These are phyloP conservation scores for Sequoia sempervirens DNA, from an alignment of 75 land plant genomes.

Conservation along the genomic window DNA sequence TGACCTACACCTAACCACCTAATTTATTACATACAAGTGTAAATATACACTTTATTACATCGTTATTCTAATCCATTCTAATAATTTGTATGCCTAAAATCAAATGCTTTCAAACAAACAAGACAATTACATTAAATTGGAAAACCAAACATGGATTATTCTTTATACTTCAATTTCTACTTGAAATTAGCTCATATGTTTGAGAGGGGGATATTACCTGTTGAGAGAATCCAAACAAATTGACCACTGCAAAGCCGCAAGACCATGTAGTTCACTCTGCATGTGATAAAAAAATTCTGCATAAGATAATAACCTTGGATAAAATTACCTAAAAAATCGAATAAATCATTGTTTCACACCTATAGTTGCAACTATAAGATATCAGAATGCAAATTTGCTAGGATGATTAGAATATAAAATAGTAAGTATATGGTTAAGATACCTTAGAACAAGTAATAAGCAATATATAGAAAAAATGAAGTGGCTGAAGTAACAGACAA, in stretches of 20 bases:
- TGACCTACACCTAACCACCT: no score
- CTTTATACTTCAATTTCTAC: neutral
- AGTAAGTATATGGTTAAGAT: neutral
- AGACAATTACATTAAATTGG: neutral
- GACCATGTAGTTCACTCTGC: slow-evolving; percentile 88
- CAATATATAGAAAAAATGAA: neutral
- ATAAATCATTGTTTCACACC: neutral
- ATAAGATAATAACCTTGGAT: neutral
- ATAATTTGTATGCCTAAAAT: neutral
- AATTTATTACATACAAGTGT: no score
- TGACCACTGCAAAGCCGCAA: slow-evolving; percentile 82
- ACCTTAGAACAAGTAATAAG: neutral
- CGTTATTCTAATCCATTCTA: neutral
- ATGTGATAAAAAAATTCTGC: neutral
- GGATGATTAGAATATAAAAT: neutral
- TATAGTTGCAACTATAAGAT: neutral
- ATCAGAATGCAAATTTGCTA: no score
- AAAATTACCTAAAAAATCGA: neutral
- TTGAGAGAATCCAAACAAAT: slow-evolving; percentile 78
- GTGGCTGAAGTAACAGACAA: neutral
- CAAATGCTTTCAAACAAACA: neutral
- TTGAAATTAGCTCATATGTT: neutral
- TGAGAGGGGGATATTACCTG: slow-evolving; percentile 36
- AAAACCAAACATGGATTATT: neutral
- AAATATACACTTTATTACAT: no score